Percentiles rank a stretch among this genome's conserved stretches.
These are phyloP conservation scores for Speleostelium caveatum DNA, from an alignment of 78 protist genomes.

Conservation along the genomic window DNA sequence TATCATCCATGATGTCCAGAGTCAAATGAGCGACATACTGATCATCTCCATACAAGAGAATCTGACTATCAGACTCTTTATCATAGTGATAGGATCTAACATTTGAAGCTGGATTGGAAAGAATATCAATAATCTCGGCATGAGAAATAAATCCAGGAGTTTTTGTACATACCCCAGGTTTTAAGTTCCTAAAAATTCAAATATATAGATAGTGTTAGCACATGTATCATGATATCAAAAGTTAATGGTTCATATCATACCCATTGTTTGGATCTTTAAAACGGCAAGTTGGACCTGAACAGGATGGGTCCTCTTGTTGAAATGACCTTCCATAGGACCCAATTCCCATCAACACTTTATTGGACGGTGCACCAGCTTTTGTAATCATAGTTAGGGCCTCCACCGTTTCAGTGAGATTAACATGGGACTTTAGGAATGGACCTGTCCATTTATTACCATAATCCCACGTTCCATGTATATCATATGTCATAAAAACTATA, in stretches of 20 bases:
- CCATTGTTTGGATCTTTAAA: background rate
- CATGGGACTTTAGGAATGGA: background rate
- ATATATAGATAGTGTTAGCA: no score
- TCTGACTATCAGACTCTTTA: background rate
- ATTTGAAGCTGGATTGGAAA: background rate
- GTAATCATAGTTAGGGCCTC: background rate
- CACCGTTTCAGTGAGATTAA: background rate
- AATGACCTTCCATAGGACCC: conserved; percentile 1
- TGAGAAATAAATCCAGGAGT: background rate
- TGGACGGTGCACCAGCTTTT: background rate
- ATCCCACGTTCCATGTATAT: background rate
- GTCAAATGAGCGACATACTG: background rate
- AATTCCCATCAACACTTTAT: background rate
- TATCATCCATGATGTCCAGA: background rate
- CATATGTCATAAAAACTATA: background rate
- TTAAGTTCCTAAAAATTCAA: no score
- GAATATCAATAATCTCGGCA: background rate
- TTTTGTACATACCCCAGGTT: background rate
- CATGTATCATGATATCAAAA: no score
- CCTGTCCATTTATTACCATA: background rate
- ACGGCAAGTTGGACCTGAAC: background rate
- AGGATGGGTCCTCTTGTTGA: background rate
- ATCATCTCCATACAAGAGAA: background rate
- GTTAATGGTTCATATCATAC: no score
- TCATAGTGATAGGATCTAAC: background rate